Conservation (phyloP, 1,284 basidiomycete species). For the Schizopora paradoxa region DNA sequence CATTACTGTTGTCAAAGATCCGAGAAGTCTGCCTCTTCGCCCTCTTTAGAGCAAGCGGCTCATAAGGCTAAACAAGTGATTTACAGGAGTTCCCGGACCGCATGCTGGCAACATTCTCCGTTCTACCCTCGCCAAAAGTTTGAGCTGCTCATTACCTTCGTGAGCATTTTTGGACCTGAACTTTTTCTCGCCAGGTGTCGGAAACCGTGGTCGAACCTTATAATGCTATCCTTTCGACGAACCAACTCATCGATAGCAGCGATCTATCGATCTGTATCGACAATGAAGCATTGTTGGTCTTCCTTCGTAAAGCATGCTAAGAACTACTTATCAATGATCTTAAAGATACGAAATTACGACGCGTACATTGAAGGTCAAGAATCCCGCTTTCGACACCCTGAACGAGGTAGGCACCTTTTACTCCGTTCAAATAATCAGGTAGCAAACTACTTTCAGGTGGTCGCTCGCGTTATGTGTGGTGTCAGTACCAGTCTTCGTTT, state of each 20-base stretch:
- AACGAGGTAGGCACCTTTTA: constrained; percentile 56
- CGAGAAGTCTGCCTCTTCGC: constrained; percentile 54
- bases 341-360: constrained; percentile 77
- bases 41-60: constrained; percentile 26
- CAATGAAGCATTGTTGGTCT: constrained; percentile 82
- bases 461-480: constrained; percentile 86
- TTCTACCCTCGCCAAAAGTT: constrained; percentile 87
- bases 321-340: constrained; percentile 6
- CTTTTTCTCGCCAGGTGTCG: constrained; percentile 54
- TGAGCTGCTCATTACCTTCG: constrained; percentile 2
- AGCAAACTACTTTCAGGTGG: constrained; percentile 42
- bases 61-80: constrained; percentile 28
- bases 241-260: constrained; percentile 89
- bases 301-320: neutral
- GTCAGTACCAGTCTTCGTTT: constrained; percentile 88
- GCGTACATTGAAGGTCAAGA: constrained; percentile 68
- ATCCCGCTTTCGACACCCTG: constrained; percentile 70
- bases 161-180: constrained; percentile 1
- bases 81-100: constrained; percentile 82
- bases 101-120: constrained; percentile 91
- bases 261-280: constrained; percentile 90
- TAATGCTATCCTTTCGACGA: constrained; percentile 85
- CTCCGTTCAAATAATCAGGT: constrained; percentile 7
- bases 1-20: constrained; percentile 77
- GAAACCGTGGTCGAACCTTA: constrained; percentile 97